Evolutionary conservation across 2,329 filamentous ascomycete species (phyloP), one percentile per base, ranked within the genome.

Genomic region (Epichloe scottii): DNA sequence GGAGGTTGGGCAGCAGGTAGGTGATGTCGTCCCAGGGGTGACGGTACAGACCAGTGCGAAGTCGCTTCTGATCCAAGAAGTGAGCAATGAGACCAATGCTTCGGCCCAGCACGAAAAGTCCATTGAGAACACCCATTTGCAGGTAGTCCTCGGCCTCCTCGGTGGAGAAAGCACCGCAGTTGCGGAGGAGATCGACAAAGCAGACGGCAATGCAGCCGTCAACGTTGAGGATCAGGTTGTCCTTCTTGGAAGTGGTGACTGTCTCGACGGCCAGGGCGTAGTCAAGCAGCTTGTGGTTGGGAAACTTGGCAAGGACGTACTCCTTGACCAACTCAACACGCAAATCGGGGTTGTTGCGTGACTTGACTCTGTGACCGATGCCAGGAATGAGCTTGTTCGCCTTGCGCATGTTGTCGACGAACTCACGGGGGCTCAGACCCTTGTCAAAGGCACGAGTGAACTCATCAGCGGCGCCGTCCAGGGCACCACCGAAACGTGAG

Each of bases 371-470:
- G 82, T 98, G 93, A 62, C 93, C 93, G 63, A 98, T 98, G 79
- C 93, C 93, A 57, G 93, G 93, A 63, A 98, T 97, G 63, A 98
- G 89, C 82, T 97, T 98, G 85, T 98, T 98, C 75, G 93, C 89
- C 80, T 97, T 98, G 73, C 93, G 84, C 91, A 97, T 97, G 62
- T 78, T 87, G 77, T 98, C 93, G 59, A 98, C 93, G 64, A 98
- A 98, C 74, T 98, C 93, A 80, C 93, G 90, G 55, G 93, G 93
- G 77, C 86, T 94, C 60, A 97, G 84, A 65, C 89, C 90, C 83
- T 95, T 96, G 79, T 98, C 93, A 63, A 91, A 95, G 53, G 93
- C 93, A 74, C 89, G 90, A 71, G 88, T 90, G 79, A 98, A 98
- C 78, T 98, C 93, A 74, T 96, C 91, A 41, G 93, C 93, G 56